Evolutionary conservation across 1,139 yeast species (phyloP).

Genomic region (Meyerozyma carpophila): DNA sequence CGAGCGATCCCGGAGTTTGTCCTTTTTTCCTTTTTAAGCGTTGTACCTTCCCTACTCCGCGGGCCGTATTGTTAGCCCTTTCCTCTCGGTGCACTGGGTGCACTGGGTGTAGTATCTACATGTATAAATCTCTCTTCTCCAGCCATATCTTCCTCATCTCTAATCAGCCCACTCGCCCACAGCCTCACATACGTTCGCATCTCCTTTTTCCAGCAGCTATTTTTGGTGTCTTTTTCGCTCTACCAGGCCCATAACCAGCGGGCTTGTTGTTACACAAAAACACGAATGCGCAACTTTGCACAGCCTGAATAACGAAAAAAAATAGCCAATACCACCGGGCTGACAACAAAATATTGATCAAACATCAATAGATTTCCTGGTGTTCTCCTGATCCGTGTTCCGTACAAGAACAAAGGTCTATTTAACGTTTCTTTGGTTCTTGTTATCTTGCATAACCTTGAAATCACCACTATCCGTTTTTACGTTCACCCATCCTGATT

Average conservation of each 20-base stretch:
- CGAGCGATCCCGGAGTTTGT: too few relatives aligned
- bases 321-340: neutral
- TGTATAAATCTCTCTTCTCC: too few relatives aligned
- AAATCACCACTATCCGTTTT: neutral
- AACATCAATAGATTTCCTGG: neutral
- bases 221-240: neutral
- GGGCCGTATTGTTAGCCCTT: too few relatives aligned
- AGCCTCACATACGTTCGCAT: neutral
- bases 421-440: neutral
- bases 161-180: neutral
- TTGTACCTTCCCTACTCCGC: too few relatives aligned
- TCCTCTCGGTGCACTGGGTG: too few relatives aligned
- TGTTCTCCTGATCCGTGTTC: neutral
- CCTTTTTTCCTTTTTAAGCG: too few relatives aligned
- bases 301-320: constrained; percentile 1
- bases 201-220: neutral
- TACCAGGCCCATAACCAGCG: neutral
- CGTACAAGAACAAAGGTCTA: neutral
- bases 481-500: neutral
- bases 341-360: neutral
- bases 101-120: too few relatives aligned
- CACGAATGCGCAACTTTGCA: constrained; percentile 2
- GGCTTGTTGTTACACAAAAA: constrained; percentile 1
- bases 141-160: too few relatives aligned
- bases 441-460: neutral